A percentile compares a stretch with the other conserved stretches of the same genome.
These are phyloP conservation scores for Ganoderma meredithae DNA, from an alignment of 1,284 basidiomycete genomes.

Conservation along the genomic window DNA sequence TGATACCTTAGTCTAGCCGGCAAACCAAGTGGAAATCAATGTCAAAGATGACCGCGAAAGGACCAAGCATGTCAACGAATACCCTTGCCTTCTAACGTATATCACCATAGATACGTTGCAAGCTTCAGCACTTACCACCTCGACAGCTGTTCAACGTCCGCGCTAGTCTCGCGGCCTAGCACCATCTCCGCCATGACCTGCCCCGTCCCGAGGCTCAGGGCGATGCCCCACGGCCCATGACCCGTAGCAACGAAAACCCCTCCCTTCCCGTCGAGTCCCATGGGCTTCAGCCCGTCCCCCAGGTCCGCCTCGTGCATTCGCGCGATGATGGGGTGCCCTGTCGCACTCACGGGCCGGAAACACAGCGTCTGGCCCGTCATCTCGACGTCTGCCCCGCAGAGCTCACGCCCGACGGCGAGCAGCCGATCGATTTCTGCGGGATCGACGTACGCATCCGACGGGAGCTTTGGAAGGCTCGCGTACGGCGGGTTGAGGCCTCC, in stretches of 20 bases:
- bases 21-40: background rate
- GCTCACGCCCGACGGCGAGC: conserved; percentile 33
- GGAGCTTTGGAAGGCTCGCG: conserved; percentile 40
- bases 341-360: conserved; percentile 45
- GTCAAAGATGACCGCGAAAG: background rate
- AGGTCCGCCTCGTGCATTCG: conserved; percentile 38
- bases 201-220: conserved; percentile 46
- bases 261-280: conserved; percentile 26
- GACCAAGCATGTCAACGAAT: background rate
- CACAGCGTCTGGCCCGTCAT: conserved; percentile 41
- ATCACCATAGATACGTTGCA: background rate
- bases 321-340: conserved; percentile 43
- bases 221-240: conserved; percentile 50
- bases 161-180: conserved; percentile 41
- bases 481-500: conserved; percentile 45
- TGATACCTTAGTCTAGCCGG: background rate
- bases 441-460: conserved; percentile 33
- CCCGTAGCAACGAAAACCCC: conserved; percentile 45
- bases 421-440: conserved; percentile 35
- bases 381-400: conserved; percentile 39
- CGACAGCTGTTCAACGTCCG: conserved; percentile 40
- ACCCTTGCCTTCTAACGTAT: conserved; percentile 3
- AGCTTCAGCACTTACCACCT: conserved; percentile 36
- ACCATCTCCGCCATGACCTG: conserved; percentile 44
- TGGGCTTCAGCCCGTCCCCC: conserved; percentile 37